Evolutionary conservation across 169 alveolate species (phyloP), one percentile per base, ranked within the genome.

Genomic region (Eimeria necatrix): DNA sequence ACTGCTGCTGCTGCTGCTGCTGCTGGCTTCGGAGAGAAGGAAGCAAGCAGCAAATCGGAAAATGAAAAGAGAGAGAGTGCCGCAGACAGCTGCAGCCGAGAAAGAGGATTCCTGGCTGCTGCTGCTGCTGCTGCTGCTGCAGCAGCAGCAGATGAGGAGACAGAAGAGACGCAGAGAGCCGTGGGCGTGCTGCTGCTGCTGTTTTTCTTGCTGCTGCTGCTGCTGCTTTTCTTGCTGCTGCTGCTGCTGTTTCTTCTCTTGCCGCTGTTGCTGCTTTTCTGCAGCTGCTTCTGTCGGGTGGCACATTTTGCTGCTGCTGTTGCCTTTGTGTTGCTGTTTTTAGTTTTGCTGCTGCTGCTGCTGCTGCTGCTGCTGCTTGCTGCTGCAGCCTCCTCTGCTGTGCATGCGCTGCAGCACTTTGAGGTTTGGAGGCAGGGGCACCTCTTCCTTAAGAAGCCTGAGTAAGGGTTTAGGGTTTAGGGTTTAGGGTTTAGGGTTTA

Each of bases 401-500:
- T 68, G 78, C 78, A 68, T 68, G 78, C 78, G 78, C 78, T 68
- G 78, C 78, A 16, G n/a, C 78, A 8, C 41, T 24, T n/a, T 68
- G 46, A 16, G 78, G 46, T 68, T 68, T 68, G 78, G 78, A 24
- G 32, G 9, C 78, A n/a, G 32, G 68, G 68, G 20, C 12, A 56
- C 22, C 12, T 56, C 68, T 56, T 56, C 68, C 20, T 10, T 18
- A 32, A 32, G 41, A 32, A 32, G 20, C 68, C 68, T 56, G 20
- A 18, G 68, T 56, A 18, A 56, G 68, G 20, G 68, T 56, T 56
- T 56, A 56, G 20, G 20, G 4, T 56, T 56, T 59, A 59, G 70
- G 70, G 70, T 59, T 59, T 59, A 59, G 70, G 70, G 70, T 59
- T 59, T 59, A n/a, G 16, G 70, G 70, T n/a, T 59, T n/a, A n/a